These are phyloP conservation scores for Acephala macrosclerotiorum DNA, from an alignment of 2,329 filamentous ascomycete genomes.

Conservation along the genomic window DNA sequence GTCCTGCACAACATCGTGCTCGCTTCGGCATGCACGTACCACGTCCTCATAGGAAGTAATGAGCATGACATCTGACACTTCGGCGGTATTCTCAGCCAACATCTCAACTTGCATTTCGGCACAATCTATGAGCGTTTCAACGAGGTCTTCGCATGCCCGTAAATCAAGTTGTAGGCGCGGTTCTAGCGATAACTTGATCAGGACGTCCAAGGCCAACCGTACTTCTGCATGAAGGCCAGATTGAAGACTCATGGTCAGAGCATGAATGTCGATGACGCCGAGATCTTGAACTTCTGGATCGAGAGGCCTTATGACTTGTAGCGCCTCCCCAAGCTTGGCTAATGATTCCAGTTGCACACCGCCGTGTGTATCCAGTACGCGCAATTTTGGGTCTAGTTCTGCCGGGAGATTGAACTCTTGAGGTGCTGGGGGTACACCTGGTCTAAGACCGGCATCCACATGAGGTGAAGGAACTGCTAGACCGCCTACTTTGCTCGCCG, in stretches of 20 bases:
- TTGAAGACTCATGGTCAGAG: slow-evolving; percentile 87
- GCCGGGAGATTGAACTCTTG: slow-evolving; percentile 36
- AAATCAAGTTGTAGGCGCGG: slow-evolving; percentile 69
- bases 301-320: slow-evolving; percentile 75
- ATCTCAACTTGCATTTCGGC: slow-evolving; percentile 87
- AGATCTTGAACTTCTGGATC: slow-evolving; percentile 79
- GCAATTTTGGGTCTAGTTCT: slow-evolving; percentile 62
- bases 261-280: slow-evolving; percentile 88
- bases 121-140: slow-evolving; percentile 88
- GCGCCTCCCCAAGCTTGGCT: slow-evolving; percentile 62
- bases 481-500: slow-evolving; percentile 38
- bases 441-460: slow-evolving; percentile 21
- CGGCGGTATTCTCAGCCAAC: slow-evolving; percentile 82
- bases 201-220: slow-evolving; percentile 85
- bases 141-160: slow-evolving; percentile 82
- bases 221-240: slow-evolving; percentile 90
- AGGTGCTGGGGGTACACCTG: slow-evolving; percentile 21
- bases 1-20: slow-evolving; percentile 76
- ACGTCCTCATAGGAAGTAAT: slow-evolving; percentile 89
- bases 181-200: slow-evolving; percentile 71
- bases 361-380: slow-evolving; percentile 68
- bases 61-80: slow-evolving; percentile 86
- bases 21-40: slow-evolving; percentile 76
- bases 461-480: slow-evolving; percentile 40
- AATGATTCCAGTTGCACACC: slow-evolving; percentile 75